Conservation (phyloP, 371 early-diverging fungal genomes). For the Mucor velutinosus region DNA sequence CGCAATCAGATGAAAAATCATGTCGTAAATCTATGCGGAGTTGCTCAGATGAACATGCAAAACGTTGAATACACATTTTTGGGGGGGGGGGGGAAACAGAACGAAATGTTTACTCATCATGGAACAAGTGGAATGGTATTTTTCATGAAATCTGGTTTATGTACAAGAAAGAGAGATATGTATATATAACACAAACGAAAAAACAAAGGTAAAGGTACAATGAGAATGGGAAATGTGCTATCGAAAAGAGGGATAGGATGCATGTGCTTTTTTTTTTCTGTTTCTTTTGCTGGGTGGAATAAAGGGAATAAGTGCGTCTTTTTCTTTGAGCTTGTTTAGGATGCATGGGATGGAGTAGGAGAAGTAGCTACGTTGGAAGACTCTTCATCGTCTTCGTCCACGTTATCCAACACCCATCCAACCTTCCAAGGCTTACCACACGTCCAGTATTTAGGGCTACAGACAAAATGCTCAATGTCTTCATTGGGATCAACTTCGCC, state of each 20-base stretch:
- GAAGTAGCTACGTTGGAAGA: neutral
- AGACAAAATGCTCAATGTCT: constrained; percentile 44
- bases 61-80: neutral
- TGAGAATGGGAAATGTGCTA: neutral
- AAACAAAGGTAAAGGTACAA: neutral
- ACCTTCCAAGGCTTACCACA: constrained; percentile 54
- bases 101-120: neutral
- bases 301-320: neutral
- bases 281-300: neutral
- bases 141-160: neutral
- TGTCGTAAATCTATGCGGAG: neutral
- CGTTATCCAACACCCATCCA: constrained; percentile 43
- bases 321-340: neutral
- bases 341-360: neutral
- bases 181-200: neutral
- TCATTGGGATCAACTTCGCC: constrained; percentile 42
- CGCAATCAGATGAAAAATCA: neutral
- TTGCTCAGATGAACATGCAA: neutral
- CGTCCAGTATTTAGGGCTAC: constrained; percentile 52
- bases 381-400: constrained; percentile 20
- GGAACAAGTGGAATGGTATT: neutral
- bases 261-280: neutral
- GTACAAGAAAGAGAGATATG: neutral
- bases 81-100: neutral
- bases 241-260: neutral